A percentile compares a stretch with the other conserved stretches of the same genome.
phyloP scores from a whole-genome alignment of 768 basidiomycete genomes.

The Chalciporus piperatus region DNA sequence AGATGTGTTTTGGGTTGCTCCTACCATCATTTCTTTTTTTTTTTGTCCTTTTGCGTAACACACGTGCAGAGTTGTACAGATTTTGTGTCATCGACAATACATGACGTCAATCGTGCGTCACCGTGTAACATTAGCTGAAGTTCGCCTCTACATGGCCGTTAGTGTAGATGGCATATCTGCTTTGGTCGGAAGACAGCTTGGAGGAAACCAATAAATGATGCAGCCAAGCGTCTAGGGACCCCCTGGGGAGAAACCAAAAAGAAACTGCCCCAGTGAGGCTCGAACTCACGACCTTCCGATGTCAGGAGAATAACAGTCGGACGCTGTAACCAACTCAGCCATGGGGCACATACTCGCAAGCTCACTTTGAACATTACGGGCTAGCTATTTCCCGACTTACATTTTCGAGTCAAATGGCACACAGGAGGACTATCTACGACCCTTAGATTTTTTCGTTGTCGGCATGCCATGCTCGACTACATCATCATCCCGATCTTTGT shows the following conservation, averaged over 20 bases:
- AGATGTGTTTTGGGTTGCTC: neutral
- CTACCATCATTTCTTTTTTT: neutral
- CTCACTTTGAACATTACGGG: neutral
- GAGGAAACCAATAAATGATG: too few species aligned
- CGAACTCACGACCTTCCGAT: constrained; percentile 72
- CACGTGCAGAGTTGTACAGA: too few species aligned
- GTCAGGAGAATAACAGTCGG: constrained; percentile 54
- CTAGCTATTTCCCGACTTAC: too few species aligned
- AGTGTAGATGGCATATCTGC: too few species aligned
- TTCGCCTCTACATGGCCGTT: too few species aligned
- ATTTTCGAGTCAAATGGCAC: too few species aligned
- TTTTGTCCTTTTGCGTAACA: too few species aligned
- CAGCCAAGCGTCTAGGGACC: too few species aligned
- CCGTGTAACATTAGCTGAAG: too few species aligned
- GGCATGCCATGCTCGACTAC: constrained; percentile 89
- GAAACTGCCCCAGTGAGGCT: constrained; percentile 58
- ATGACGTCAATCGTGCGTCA: too few species aligned
- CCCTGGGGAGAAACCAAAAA: constrained; percentile 3
- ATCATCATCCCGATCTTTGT: constrained; percentile 91
- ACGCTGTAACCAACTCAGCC: constrained; percentile 79
- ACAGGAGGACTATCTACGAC: constrained; percentile 34
- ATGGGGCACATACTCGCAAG: constrained; percentile 46
- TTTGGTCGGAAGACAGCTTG: too few species aligned
- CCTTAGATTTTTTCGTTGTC: constrained; percentile 52
- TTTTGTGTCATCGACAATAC: too few species aligned